Evolutionary conservation across 2,329 filamentous ascomycete genomes (phyloP).

Genomic region (Pseudogymnoascus sp.): DNA sequence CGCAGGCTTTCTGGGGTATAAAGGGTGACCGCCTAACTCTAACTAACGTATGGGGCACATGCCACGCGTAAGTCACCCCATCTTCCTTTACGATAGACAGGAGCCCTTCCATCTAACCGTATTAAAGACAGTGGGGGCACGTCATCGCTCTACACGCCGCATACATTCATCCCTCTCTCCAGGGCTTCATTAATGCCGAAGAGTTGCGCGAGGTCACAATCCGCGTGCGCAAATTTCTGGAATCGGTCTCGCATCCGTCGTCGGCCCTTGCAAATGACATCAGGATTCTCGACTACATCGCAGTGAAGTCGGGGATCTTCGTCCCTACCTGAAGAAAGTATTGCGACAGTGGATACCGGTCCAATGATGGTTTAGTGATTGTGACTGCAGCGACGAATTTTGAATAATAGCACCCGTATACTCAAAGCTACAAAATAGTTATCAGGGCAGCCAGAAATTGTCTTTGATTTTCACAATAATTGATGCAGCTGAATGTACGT

Average conservation of each 20-base stretch:
- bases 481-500: no score
- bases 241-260: constrained; percentile 60
- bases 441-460: no score
- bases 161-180: constrained; percentile 58
- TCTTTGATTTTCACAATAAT: no score
- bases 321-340: no score
- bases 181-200: constrained; percentile 46
- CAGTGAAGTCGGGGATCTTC: no score
- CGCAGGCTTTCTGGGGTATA: constrained; percentile 53
- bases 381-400: no score
- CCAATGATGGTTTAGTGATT: no score
- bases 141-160: constrained; percentile 79
- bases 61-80: constrained; percentile 71
- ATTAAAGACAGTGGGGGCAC: constrained; percentile 78
- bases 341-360: no score
- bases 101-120: constrained; percentile 33
- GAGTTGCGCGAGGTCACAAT: constrained; percentile 53
- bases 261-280: constrained; percentile 68
- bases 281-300: constrained; percentile 52
- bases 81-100: constrained; percentile 24
- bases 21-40: constrained; percentile 65
- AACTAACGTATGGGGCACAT: constrained; percentile 93
- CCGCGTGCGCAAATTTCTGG: constrained; percentile 70
- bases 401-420: no score
- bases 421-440: no score